Base-by-base conservation (phyloP, 2,329 filamentous ascomycete genomes). In the Fusarium sp. region DNA sequence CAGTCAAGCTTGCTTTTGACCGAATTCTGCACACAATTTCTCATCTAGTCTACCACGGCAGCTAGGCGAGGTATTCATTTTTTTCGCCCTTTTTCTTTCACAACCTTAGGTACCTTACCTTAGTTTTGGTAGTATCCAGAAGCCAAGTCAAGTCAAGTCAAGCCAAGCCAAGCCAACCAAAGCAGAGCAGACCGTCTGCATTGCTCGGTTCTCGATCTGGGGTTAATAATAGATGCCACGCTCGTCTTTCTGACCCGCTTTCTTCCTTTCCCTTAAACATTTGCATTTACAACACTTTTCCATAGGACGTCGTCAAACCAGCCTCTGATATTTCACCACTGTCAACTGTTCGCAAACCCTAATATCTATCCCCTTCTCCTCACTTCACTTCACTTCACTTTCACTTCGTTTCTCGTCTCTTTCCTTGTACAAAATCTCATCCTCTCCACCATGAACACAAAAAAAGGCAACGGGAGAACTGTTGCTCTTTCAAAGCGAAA, bases 401-500 rank as follows among this genome's bases (percentile, higher is more conserved):
- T 58, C n/a, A 28, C 36, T n/a, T 31, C 44, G 22, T 26, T 36
- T 33, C 48, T 26, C 36, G 33, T 39, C 41, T 31, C 41, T 24
- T 55, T 28, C 14, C 26, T 35, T n/a, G 12, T n/a, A n/a, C 35
- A 41, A 9, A 36, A n/a, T 13, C 26, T 35, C 39, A 52, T n/a
- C n/a, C 17, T 45, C 54, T 49, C 38, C 17, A 24, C 38, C 45
- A 81, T 81, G 80, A 80, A 80, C 67, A 74, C 78, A 17, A 80
- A 81, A 65, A 74, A 79, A 65, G 78, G 75, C 54, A 69, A 76
- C 38, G 70, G 74, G 51, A 82, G 81, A 72, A 77, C 76, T 68
- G 79, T 80, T 65, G 75, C 79, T 55, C 78, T 81, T 35, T 68
- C 81, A 35, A 80, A 79, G 69, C 78, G 79, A 74, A 82, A 82